Conservation (phyloP, 192 early-diverging fungal species). For the Thoreauomyces humboldtii region DNA sequence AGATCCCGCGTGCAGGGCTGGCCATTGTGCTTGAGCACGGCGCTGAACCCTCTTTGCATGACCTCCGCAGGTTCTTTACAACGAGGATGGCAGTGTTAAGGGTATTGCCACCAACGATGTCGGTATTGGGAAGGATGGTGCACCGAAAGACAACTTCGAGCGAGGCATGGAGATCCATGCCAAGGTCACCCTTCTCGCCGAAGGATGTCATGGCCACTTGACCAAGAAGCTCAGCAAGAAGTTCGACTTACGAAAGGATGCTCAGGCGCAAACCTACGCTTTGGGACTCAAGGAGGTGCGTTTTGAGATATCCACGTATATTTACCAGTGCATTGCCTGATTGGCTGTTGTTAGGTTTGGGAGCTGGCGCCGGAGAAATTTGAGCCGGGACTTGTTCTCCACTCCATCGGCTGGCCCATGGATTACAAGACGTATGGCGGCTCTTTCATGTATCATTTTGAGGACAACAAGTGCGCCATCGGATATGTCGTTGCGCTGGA, state of each 20-base stretch:
- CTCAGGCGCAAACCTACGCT: slow-evolving; percentile 88
- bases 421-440: slow-evolving; percentile 91
- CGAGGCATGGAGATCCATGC: slow-evolving; percentile 94
- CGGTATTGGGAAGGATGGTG: slow-evolving; percentile 83
- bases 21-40: no score
- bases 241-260: slow-evolving; percentile 85
- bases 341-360: slow-evolving; percentile 61
- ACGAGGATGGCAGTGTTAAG: slow-evolving; percentile 85
- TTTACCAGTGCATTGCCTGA: slow-evolving; percentile 2
- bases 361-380: slow-evolving; percentile 85
- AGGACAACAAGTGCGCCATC: slow-evolving; percentile 79
- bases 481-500: slow-evolving; percentile 92
- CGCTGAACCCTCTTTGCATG: background rate
- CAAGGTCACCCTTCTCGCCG: slow-evolving; percentile 92
- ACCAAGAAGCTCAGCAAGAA: slow-evolving; percentile 86
- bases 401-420: slow-evolving; percentile 90
- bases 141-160: slow-evolving; percentile 87
- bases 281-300: slow-evolving; percentile 92
- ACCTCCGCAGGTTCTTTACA: slow-evolving; percentile 67
- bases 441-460: slow-evolving; percentile 94
- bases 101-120: slow-evolving; percentile 96
- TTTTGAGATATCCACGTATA: background rate
- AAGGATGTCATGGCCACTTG: slow-evolving; percentile 96
- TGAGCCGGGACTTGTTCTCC: slow-evolving; percentile 75
- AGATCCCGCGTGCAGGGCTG: no score